A percentile compares a stretch with the other conserved stretches of the same genome.
Evolutionary conservation across 768 basidiomycete genomes (phyloP).

Genomic region (Mycena galopus): DNA sequence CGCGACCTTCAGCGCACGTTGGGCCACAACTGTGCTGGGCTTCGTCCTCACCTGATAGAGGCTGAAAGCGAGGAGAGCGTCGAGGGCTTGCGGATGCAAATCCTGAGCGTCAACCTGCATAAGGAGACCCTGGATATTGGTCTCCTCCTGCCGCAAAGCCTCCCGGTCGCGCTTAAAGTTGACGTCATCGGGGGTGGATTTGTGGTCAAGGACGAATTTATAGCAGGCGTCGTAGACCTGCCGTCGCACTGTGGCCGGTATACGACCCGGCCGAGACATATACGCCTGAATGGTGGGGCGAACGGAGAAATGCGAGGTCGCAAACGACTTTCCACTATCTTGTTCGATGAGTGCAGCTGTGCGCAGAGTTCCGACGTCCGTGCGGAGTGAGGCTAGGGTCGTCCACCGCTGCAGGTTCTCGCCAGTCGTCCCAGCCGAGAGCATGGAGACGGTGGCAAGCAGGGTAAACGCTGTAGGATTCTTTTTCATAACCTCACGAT

Average conservation of each 20-base stretch:
- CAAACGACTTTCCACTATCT: too few species aligned
- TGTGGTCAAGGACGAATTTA: conserved; percentile 29
- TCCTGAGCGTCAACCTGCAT: too few species aligned
- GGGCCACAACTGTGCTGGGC: conserved; percentile 28
- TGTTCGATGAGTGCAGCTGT: conserved; percentile 14
- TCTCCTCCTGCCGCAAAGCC: conserved; percentile 2
- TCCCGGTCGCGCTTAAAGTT: conserved; percentile 9
- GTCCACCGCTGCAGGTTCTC: conserved; percentile 34
- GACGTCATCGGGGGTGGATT: conserved; percentile 3
- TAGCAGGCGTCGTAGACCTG: conserved; percentile 34
- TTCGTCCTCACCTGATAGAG: too few species aligned
- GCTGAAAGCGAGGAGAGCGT: too few species aligned
- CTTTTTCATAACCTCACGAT: background rate
- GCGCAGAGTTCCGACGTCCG: conserved; percentile 20
- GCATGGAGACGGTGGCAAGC: conserved; percentile 36
- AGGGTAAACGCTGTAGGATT: background rate
- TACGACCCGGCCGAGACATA: conserved; percentile 28
- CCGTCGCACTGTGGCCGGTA: background rate
- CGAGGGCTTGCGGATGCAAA: too few species aligned
- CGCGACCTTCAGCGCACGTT: conserved; percentile 15
- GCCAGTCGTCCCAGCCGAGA: conserved; percentile 40
- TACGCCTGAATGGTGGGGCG: conserved; percentile 40
- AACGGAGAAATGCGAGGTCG: conserved; percentile 14
- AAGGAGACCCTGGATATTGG: conserved; percentile 4
- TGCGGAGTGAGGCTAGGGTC: conserved; percentile 9